These are phyloP conservation scores for Choricystis sp. DNA, from an alignment of 139 green algal species.

Conservation along the genomic window DNA sequence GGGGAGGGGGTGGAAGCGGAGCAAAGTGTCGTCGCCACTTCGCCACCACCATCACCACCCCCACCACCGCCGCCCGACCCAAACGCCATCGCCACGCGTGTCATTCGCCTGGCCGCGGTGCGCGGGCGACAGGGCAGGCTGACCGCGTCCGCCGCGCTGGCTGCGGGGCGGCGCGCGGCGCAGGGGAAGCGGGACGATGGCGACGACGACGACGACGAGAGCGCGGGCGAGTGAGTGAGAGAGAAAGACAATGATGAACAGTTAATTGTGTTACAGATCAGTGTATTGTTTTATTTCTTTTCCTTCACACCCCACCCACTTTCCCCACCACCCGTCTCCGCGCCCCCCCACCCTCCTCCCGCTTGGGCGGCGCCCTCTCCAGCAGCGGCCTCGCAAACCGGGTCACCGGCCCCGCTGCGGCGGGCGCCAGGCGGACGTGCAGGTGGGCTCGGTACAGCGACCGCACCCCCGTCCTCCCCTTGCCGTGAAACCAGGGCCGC, in stretches of 20 bases:
- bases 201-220: too few species aligned
- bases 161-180: too few species aligned
- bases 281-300: not conserved
- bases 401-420: not conserved
- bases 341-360: too few species aligned
- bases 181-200: not conserved
- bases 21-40: too few species aligned
- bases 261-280: too few species aligned
- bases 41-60: too few species aligned
- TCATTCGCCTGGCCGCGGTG: not conserved
- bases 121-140: not conserved
- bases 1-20: too few species aligned
- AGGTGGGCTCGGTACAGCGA: not conserved
- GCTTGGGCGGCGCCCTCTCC: too few species aligned
- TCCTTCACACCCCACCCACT: not conserved
- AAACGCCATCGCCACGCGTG: not conserved
- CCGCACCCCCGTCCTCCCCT: not conserved
- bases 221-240: too few species aligned
- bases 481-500: not conserved
- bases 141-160: not conserved
- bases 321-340: too few species aligned
- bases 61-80: not conserved
- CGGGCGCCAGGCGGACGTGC: not conserved
- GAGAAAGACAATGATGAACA: too few species aligned
- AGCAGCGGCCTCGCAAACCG: not conserved